phyloP scores from a whole-genome alignment of 352 stramenopile genomes.

The Blastocystis sp. region DNA sequence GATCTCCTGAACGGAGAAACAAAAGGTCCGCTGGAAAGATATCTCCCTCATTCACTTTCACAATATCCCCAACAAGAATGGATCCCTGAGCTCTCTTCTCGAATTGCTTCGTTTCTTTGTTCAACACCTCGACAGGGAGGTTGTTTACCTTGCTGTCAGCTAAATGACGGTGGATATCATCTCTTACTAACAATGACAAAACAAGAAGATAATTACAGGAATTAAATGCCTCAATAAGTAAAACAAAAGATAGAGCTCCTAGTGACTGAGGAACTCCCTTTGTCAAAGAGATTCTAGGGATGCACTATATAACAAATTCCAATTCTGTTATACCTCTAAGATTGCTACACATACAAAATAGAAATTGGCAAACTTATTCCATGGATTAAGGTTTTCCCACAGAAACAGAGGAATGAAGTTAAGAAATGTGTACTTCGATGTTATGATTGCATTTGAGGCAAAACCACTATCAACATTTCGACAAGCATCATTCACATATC shows the following conservation, averaged over 20 bases:
- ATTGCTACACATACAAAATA: slow-evolving; percentile 45
- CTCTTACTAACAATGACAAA: slow-evolving; percentile 70
- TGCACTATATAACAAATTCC: slow-evolving; percentile 68
- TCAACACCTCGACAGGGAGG: slow-evolving; percentile 63
- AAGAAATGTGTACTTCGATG: slow-evolving; percentile 76
- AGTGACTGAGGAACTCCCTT: slow-evolving; percentile 76
- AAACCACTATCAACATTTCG: slow-evolving; percentile 72
- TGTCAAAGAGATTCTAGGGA: slow-evolving; percentile 81
- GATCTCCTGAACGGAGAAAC: slow-evolving; percentile 75
- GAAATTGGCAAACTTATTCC: slow-evolving; percentile 50
- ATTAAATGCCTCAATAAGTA: slow-evolving; percentile 79
- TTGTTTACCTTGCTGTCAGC: slow-evolving; percentile 69
- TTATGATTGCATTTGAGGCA: slow-evolving; percentile 75
- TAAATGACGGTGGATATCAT: slow-evolving; percentile 72
- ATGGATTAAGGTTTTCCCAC: slow-evolving; percentile 68
- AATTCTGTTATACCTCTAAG: background rate
- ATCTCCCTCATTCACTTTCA: slow-evolving; percentile 78
- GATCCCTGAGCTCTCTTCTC: slow-evolving; percentile 75
- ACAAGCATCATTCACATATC: slow-evolving; percentile 69
- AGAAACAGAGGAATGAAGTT: slow-evolving; percentile 78
- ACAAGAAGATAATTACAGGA: slow-evolving; percentile 63
- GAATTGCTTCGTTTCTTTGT: slow-evolving; percentile 71
- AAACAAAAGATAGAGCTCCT: slow-evolving; percentile 78
- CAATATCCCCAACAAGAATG: slow-evolving; percentile 76
- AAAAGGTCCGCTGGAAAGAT: slow-evolving; percentile 83